Conservation (phyloP, 495 filamentous ascomycete genomes). For the Viridothelium virens region DNA sequence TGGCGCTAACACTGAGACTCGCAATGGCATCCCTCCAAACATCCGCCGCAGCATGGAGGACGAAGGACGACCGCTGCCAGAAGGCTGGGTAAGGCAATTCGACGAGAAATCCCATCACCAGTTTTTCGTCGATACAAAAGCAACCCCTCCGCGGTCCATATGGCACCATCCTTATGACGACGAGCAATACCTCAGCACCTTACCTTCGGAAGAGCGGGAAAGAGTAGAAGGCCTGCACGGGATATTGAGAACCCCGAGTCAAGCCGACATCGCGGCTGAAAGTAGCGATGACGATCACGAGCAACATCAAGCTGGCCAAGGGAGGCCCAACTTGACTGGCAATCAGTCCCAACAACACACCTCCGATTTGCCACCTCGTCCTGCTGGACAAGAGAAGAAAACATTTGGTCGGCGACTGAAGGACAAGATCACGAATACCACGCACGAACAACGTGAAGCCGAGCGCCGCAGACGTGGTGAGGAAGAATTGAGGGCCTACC, state of each 20-base stretch:
- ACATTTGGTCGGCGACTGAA: slow-evolving; percentile 43
- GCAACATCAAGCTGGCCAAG: slow-evolving; percentile 12
- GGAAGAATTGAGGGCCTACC: slow-evolving; percentile 36
- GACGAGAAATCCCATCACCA: slow-evolving; percentile 41
- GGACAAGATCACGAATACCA: slow-evolving; percentile 38
- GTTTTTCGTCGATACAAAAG: slow-evolving; percentile 46
- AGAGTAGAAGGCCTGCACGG: slow-evolving; percentile 31
- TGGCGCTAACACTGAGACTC: slow-evolving; percentile 16
- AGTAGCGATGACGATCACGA: slow-evolving; percentile 39
- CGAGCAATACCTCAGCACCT: slow-evolving; percentile 37
- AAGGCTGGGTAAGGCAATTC: slow-evolving; percentile 42
- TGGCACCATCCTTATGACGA: slow-evolving; percentile 50
- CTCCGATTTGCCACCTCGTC: slow-evolving; percentile 16
- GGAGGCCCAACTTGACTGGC: background rate
- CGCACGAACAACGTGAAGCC: slow-evolving; percentile 40
- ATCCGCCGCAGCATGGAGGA: slow-evolving; percentile 46
- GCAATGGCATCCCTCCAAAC: slow-evolving; percentile 40
- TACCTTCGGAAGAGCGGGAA: slow-evolving; percentile 36
- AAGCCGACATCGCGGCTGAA: slow-evolving; percentile 38
- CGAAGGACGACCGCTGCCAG: slow-evolving; percentile 38
- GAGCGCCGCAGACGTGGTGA: slow-evolving; percentile 36
- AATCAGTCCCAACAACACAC: slow-evolving; percentile 5
- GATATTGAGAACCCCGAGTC: slow-evolving; percentile 28
- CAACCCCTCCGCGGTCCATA: slow-evolving; percentile 40
- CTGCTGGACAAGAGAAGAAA: slow-evolving; percentile 20